phyloP scores from a whole-genome alignment of 768 basidiomycete species.

The Harrya chromipes region DNA sequence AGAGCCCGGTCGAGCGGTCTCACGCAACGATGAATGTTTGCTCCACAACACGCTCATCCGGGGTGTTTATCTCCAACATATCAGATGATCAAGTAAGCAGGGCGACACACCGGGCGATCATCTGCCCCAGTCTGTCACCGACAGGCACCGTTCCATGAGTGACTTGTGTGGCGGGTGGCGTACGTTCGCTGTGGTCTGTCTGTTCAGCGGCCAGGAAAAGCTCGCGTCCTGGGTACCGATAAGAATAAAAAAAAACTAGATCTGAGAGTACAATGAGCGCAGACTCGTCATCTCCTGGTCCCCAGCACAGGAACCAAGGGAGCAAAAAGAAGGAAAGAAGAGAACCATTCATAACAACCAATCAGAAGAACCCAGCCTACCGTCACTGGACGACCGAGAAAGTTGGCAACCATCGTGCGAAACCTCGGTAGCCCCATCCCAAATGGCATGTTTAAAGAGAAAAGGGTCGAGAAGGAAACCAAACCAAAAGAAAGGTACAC shows the following conservation, averaged over 20 bases:
- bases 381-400: background rate
- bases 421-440: background rate
- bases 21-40: background rate
- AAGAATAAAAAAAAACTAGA: background rate
- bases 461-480: background rate
- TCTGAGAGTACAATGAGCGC: too few species aligned
- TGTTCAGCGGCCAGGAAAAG: background rate
- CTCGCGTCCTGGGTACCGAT: background rate
- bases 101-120: background rate
- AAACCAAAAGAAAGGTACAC: background rate
- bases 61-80: conserved; percentile 3
- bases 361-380: background rate
- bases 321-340: background rate
- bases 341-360: background rate
- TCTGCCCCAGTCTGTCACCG: background rate
- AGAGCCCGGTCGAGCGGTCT: too few species aligned
- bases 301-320: conserved; percentile 1
- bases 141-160: conserved; percentile 2
- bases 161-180: background rate
- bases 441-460: too few species aligned
- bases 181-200: background rate
- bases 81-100: conserved; percentile 13
- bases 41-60: conserved; percentile 1
- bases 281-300: too few species aligned
- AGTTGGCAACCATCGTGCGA: conserved; percentile 2